Evolutionary conservation across 2,329 filamentous ascomycete genomes (phyloP).

Genomic region (Elsinoe batatas): DNA sequence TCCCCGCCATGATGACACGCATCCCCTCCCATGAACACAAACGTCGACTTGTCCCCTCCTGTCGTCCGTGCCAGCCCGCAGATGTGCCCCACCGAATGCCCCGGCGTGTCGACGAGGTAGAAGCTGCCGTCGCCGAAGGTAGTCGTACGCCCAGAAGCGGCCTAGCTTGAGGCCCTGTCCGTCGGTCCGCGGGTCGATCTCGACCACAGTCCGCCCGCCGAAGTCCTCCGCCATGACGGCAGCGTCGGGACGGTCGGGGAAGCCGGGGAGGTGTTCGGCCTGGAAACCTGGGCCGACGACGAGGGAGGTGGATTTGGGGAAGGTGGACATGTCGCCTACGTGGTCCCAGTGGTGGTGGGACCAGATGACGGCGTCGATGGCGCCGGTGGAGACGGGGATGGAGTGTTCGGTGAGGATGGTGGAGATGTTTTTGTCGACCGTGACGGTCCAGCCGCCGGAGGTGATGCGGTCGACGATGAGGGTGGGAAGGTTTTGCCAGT

Average conservation of each 20-base stretch:
- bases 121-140: conserved; percentile 47
- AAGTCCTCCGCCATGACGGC: conserved; percentile 35
- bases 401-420: conserved; percentile 33
- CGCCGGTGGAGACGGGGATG: conserved; percentile 29
- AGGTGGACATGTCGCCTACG: conserved; percentile 33
- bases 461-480: conserved; percentile 24
- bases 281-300: conserved; percentile 42
- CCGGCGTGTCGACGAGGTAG: conserved; percentile 45
- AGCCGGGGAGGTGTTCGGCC: conserved; percentile 34
- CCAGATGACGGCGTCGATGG: conserved; percentile 26
- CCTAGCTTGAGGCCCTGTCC: conserved; percentile 33
- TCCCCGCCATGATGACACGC: conserved; percentile 37
- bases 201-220: conserved; percentile 28
- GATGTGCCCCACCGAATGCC: conserved; percentile 44
- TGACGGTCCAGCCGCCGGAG: conserved; percentile 27
- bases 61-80: conserved; percentile 39
- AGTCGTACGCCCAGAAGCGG: conserved; percentile 41
- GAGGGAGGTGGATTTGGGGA: conserved; percentile 33
- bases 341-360: conserved; percentile 31
- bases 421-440: conserved; percentile 35
- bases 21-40: conserved; percentile 44
- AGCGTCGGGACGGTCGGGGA: conserved; percentile 32
- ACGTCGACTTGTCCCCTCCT: conserved; percentile 26
- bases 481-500: conserved; percentile 34
- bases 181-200: conserved; percentile 29